phyloP scores from a whole-genome alignment of 768 basidiomycete species.

The Paxillus ammoniavirescens region DNA sequence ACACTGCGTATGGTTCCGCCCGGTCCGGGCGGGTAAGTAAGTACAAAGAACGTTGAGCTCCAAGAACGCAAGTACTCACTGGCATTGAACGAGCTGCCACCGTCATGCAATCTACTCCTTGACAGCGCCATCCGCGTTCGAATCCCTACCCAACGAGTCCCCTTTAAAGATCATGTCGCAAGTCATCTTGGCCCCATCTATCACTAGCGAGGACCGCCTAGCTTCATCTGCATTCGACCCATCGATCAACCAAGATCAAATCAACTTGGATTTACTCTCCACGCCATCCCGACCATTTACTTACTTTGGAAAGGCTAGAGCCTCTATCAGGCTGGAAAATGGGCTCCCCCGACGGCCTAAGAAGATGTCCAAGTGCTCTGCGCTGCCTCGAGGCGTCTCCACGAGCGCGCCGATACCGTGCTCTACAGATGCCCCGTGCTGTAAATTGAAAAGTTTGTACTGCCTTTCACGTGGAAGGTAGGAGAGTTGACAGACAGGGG shows the following conservation, averaged over 20 bases:
- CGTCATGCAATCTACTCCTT: neutral
- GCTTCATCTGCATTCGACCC: neutral
- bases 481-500: slow-evolving; percentile 1
- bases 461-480: slow-evolving; percentile 38
- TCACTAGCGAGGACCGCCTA: too few relatives aligned
- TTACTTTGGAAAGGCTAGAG: neutral
- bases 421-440: slow-evolving; percentile 41
- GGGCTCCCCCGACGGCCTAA: slow-evolving; percentile 9
- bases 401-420: slow-evolving; percentile 32
- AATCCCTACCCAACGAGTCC: slow-evolving; percentile 1
- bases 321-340: neutral
- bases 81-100: too few relatives aligned
- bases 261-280: neutral
- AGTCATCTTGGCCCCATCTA: neutral
- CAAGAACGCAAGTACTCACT: too few relatives aligned
- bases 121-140: neutral
- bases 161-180: slow-evolving; percentile 3
- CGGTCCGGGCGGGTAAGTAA: too few relatives aligned
- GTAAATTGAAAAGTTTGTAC: slow-evolving; percentile 25
- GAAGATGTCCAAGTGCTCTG: slow-evolving; percentile 18
- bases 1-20: too few relatives aligned
- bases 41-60: too few relatives aligned
- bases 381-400: slow-evolving; percentile 25
- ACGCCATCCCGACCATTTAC: neutral
- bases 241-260: neutral